A percentile compares a stretch with the other conserved stretches of the same genome.
Evolutionary conservation across 305 asterid species (phyloP).

Genomic region (Fraxinus sp.): DNA sequence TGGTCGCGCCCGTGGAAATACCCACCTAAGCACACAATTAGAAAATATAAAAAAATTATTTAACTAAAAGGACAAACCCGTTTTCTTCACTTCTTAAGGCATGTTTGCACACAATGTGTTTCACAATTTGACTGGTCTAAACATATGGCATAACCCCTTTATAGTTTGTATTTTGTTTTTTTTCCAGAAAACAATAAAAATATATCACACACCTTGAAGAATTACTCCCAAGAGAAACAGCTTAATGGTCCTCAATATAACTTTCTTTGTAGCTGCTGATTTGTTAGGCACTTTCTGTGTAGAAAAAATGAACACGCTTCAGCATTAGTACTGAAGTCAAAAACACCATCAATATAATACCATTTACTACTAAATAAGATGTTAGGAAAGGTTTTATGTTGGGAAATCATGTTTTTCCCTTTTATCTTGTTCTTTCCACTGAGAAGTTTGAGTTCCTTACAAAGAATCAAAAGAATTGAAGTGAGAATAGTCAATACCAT

Average conservation of each 20-base stretch:
- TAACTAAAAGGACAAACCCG: not conserved
- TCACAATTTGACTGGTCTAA: not conserved
- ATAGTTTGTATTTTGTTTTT: not conserved
- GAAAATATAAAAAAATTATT: not conserved
- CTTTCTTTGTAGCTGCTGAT: constrained; percentile 66
- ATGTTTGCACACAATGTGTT: not conserved
- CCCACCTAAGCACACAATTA: constrained; percentile 57
- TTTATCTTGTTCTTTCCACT: not conserved
- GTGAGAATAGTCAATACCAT: constrained; percentile 45
- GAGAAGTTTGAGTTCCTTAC: constrained; percentile 11
- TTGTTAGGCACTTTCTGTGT: constrained; percentile 62
- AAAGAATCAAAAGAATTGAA: not conserved
- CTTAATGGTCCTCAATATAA: constrained; percentile 51
- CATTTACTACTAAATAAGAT: not conserved
- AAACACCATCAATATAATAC: constrained; percentile 8
- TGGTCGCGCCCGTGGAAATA: constrained; percentile 69
- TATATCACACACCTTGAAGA: constrained; percentile 70
- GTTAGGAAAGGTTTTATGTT: not conserved
- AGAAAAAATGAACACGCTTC: constrained; percentile 5
- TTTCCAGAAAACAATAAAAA: not conserved
- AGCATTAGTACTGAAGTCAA: not conserved
- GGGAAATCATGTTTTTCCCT: constrained; percentile 2
- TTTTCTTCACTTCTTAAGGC: not conserved
- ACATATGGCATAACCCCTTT: not conserved
- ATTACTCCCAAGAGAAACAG: constrained; percentile 68